phyloP scores from a whole-genome alignment of 2,329 filamentous ascomycete genomes.

The Boeremia lycopersici region DNA sequence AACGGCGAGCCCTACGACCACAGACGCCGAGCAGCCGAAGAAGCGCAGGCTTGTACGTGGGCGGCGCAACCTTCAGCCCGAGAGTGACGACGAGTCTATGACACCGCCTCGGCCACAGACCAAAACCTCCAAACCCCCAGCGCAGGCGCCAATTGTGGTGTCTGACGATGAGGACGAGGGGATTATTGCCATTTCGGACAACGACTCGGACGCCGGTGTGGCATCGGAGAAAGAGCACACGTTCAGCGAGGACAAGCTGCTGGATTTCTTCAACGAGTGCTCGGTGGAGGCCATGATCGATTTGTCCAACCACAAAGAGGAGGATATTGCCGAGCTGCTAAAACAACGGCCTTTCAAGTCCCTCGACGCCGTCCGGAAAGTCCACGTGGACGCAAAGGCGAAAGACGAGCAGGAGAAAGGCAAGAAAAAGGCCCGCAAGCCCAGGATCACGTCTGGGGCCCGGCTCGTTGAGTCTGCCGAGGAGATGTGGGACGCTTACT shows the following conservation, averaged over 20 bases:
- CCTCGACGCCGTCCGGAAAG: conserved; percentile 68
- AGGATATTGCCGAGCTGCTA: conserved; percentile 71
- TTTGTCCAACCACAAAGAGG: conserved; percentile 75
- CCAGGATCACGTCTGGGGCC: conserved; percentile 64
- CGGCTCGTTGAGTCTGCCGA: conserved; percentile 69
- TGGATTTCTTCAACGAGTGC: conserved; percentile 84
- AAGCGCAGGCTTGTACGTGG: conserved; percentile 58
- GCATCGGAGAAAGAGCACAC: conserved; percentile 28
- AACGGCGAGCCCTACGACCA: conserved; percentile 17
- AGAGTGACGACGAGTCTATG: conserved; percentile 28
- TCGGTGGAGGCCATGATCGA: conserved; percentile 77
- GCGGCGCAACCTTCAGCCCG: conserved; percentile 44
- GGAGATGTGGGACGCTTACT: conserved; percentile 79
- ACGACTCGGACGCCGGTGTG: conserved; percentile 53
- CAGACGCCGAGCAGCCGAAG: conserved; percentile 27
- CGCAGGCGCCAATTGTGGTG: conserved; percentile 21
- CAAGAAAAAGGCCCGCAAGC: conserved; percentile 43
- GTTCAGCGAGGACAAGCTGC: conserved; percentile 61
- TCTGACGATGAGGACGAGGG: conserved; percentile 43
- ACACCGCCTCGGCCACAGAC: conserved; percentile 28
- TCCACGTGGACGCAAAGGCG: conserved; percentile 55
- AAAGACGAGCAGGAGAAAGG: conserved; percentile 35
- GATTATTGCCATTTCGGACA: conserved; percentile 44
- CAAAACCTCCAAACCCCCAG: conserved; percentile 12
- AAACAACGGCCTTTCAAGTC: conserved; percentile 74